Evolutionary conservation across 441 rosid species (phyloP).

Genomic region (Gossypium gossypioides): DNA sequence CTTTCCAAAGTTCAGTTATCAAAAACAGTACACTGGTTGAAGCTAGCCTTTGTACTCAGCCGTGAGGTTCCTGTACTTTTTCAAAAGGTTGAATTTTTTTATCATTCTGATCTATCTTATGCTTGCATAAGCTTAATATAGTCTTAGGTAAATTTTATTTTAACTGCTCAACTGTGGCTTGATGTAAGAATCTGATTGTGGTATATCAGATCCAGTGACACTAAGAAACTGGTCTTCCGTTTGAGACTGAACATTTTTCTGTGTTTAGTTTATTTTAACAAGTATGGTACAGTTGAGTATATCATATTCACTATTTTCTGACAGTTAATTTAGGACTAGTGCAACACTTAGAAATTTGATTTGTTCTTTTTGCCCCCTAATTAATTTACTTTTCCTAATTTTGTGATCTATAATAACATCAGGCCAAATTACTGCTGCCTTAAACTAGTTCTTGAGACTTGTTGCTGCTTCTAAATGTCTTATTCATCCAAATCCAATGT

Average conservation of each 20-base stretch:
- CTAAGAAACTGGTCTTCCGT: not conserved
- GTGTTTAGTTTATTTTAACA: not conserved
- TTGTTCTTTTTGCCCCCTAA: not conserved
- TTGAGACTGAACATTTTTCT: not conserved
- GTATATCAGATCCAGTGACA: not conserved
- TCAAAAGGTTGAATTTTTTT: conserved; percentile 50
- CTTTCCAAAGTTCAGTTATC: conserved; percentile 42
- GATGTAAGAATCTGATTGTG: not conserved
- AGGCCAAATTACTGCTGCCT: not conserved
- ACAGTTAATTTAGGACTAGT: not conserved
- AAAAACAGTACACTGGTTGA: conserved; percentile 54
- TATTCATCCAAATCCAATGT: not conserved
- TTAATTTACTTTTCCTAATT: not conserved
- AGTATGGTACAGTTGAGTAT: not conserved
- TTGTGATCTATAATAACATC: not conserved
- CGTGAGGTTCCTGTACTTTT: conserved; percentile 64
- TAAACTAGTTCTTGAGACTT: conserved; percentile 5
- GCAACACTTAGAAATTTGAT: not conserved
- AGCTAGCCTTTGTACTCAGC: conserved; percentile 67
- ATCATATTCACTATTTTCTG: not conserved
- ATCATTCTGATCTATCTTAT: not conserved
- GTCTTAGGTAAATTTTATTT: not conserved
- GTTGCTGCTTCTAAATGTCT: not conserved
- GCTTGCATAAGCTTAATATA: not conserved
- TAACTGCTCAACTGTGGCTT: not conserved